Percentiles rank a stretch among this genome's conserved stretches.
Evolutionary conservation across 2,329 filamentous ascomycete species (phyloP).

Genomic region (Fusarium sp.): DNA sequence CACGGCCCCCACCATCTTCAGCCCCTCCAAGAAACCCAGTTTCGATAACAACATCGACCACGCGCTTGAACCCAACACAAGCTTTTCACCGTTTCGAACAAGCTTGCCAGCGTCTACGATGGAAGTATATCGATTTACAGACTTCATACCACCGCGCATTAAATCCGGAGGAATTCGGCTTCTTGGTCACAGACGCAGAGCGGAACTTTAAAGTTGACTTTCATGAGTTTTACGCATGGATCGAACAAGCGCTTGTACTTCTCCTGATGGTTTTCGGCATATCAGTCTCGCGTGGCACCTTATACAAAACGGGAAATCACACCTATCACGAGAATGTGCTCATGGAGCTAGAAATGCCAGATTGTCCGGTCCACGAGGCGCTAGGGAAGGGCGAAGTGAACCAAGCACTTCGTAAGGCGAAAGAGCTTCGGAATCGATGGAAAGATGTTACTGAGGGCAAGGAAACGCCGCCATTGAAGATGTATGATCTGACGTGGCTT

Average conservation of each 20-base stretch:
- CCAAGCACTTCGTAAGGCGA: slow-evolving; percentile 69
- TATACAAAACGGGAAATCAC: slow-evolving; percentile 48
- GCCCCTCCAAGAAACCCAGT: neutral
- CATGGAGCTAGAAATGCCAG: slow-evolving; percentile 64
- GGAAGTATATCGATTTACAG: slow-evolving; percentile 71
- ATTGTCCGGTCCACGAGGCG: slow-evolving; percentile 64
- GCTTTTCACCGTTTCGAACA: slow-evolving; percentile 68
- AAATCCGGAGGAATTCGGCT: slow-evolving; percentile 47
- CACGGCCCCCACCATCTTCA: neutral
- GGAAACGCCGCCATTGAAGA: slow-evolving; percentile 57
- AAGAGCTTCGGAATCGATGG: slow-evolving; percentile 77
- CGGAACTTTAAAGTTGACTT: slow-evolving; percentile 83
- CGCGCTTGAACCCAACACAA: slow-evolving; percentile 44
- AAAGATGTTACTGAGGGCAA: slow-evolving; percentile 68
- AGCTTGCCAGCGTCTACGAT: slow-evolving; percentile 67
- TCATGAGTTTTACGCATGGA: slow-evolving; percentile 77
- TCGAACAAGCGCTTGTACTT: slow-evolving; percentile 75
- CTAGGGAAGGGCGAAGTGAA: slow-evolving; percentile 66
- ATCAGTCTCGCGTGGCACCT: slow-evolving; percentile 51
- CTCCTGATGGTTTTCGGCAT: slow-evolving; percentile 72
- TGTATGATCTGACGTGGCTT: slow-evolving; percentile 70
- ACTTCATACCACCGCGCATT: slow-evolving; percentile 63
- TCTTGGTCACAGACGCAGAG: slow-evolving; percentile 59
- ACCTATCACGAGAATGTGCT: slow-evolving; percentile 77
- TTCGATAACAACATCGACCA: slow-evolving; percentile 3